A percentile compares a stretch with the other conserved stretches of the same genome.
phyloP scores from a whole-genome alignment of 2,329 filamentous ascomycete species.

The Periconia sp. region DNA sequence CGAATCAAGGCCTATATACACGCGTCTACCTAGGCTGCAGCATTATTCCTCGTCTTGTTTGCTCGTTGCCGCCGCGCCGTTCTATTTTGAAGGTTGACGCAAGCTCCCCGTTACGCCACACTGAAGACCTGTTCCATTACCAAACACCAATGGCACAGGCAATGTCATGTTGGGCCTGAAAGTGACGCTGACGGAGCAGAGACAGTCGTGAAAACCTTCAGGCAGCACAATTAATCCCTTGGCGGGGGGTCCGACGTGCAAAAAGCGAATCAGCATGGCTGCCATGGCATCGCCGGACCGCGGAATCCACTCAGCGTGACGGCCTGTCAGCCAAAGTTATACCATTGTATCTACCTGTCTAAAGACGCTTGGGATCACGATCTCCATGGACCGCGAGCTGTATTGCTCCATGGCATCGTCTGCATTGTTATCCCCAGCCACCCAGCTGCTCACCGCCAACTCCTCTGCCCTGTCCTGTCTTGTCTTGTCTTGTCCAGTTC shows the following conservation, averaged over 20 bases:
- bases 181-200: not conserved
- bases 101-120: constrained; percentile 37
- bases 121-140: constrained; percentile 3
- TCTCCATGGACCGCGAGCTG: not conserved
- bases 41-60: constrained; percentile 2
- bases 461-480: constrained; percentile 9
- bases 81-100: constrained; percentile 27
- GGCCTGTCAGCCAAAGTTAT: too few species aligned
- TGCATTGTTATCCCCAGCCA: constrained; percentile 28
- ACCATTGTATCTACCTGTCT: too few species aligned
- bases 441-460: constrained; percentile 38
- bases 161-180: not conserved
- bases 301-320: not conserved
- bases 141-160: not conserved
- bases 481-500: not conserved
- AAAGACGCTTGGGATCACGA: too few species aligned
- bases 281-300: not conserved
- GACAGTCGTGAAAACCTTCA: constrained; percentile 14
- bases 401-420: not conserved
- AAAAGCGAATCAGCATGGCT: not conserved
- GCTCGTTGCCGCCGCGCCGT: not conserved
- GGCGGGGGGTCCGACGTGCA: constrained; percentile 16
- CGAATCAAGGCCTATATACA: constrained; percentile 1
- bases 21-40: constrained; percentile 31
- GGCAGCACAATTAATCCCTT: constrained; percentile 34